phyloP scores from a whole-genome alignment of 1,139 yeast species.

The Lodderomyces elongisporus region DNA sequence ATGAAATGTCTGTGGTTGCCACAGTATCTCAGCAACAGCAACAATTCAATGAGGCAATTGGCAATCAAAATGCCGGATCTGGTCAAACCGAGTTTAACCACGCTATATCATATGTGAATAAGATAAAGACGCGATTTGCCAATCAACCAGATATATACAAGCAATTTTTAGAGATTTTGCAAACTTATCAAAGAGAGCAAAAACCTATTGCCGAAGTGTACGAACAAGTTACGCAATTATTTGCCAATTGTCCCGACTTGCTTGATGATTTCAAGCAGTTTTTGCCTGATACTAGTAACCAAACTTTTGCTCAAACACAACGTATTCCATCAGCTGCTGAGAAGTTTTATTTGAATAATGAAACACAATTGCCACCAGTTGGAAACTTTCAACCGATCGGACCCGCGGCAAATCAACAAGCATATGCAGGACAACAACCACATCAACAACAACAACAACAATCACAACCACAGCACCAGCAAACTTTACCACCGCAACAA shows the following conservation, averaged over 20 bases:
- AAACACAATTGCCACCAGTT: conserved; percentile 80
- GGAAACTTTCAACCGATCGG: conserved; percentile 83
- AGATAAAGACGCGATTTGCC: conserved; percentile 89
- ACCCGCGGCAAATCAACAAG: conserved; percentile 20
- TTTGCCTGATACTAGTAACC: conserved; percentile 78
- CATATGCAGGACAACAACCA: conserved; percentile 6
- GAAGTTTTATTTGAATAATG: conserved; percentile 19
- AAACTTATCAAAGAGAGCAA: conserved; percentile 93
- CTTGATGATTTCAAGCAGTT: conserved; percentile 93
- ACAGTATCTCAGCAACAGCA: conserved; percentile 10
- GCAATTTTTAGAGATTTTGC: conserved; percentile 88
- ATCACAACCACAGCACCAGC: neutral
- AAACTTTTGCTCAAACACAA: conserved; percentile 19
- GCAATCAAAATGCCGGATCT: conserved; percentile 34
- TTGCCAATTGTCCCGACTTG: conserved; percentile 90
- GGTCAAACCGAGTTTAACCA: conserved; percentile 96
- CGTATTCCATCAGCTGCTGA: conserved; percentile 10
- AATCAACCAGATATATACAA: conserved; percentile 95
- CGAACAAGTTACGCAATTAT: conserved; percentile 82
- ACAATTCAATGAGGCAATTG: conserved; percentile 18
- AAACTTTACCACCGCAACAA: neutral
- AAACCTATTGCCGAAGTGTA: conserved; percentile 93
- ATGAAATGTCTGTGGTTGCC: conserved; percentile 10
- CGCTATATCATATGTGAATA: conserved; percentile 93
- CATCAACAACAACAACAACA: neutral